Evolutionary conservation across 2,329 filamentous ascomycete species (phyloP).

Genomic region (Aspergillus tamarii): DNA sequence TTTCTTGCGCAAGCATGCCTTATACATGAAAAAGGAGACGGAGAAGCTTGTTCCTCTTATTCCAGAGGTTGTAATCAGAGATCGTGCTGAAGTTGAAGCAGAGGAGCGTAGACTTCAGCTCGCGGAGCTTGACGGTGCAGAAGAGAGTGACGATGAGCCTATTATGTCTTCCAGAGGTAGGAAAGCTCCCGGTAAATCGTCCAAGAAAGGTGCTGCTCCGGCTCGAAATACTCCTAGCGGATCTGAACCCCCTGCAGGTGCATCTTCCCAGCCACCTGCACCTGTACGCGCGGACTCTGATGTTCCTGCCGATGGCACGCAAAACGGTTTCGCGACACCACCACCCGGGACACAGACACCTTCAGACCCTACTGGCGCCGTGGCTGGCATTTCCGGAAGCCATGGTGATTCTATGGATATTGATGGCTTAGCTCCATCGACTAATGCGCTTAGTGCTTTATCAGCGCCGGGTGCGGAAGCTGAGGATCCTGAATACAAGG

Average conservation of each 20-base stretch:
- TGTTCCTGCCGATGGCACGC: conserved; percentile 69
- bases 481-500: conserved; percentile 89
- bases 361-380: conserved; percentile 69
- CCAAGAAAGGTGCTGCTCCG: conserved; percentile 65
- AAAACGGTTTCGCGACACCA: conserved; percentile 84
- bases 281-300: conserved; percentile 73
- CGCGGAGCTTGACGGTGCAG: conserved; percentile 77
- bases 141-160: conserved; percentile 95
- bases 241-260: conserved; percentile 71
- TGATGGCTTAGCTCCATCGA: conserved; percentile 69
- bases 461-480: conserved; percentile 76
- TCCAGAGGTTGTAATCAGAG: conserved; percentile 85
- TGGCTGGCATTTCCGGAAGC: conserved; percentile 62
- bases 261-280: conserved; percentile 53
- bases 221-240: conserved; percentile 75
- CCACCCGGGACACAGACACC: conserved; percentile 78
- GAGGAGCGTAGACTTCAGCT: conserved; percentile 80
- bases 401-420: conserved; percentile 86
- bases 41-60: conserved; percentile 96
- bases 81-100: conserved; percentile 91
- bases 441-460: conserved; percentile 69
- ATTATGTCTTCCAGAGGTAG: conserved; percentile 97
- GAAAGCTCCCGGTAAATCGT: conserved; percentile 77
- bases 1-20: conserved; percentile 85
- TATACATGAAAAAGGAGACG: conserved; percentile 95